Conservation (phyloP, 2,329 filamentous ascomycete species). For the Fusarium agapanthi region DNA sequence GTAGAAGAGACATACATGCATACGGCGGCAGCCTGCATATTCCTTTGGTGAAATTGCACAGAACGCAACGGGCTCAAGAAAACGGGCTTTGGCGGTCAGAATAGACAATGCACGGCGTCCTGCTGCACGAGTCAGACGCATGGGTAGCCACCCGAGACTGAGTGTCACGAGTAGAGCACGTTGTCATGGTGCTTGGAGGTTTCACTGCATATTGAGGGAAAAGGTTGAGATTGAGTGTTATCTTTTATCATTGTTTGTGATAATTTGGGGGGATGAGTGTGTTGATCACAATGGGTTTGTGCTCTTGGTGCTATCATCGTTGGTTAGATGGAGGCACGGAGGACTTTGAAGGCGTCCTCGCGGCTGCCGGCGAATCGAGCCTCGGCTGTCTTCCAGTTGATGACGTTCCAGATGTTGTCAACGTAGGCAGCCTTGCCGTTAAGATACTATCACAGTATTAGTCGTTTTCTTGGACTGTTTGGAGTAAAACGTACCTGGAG, state of each 20-base stretch:
- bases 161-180: conserved; percentile 33
- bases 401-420: conserved; percentile 79
- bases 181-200: not conserved
- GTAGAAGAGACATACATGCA: conserved; percentile 12
- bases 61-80: not conserved
- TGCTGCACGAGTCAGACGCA: conserved; percentile 23
- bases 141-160: conserved; percentile 36
- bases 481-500: conserved; percentile 65
- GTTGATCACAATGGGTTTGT: not conserved
- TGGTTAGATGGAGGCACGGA: conserved; percentile 52
- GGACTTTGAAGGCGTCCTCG: conserved; percentile 56
- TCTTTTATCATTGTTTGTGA: not conserved
- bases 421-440: conserved; percentile 81
- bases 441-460: conserved; percentile 64
- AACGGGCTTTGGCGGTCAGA: conserved; percentile 20
- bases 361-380: conserved; percentile 63
- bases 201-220: not conserved
- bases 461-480: not conserved
- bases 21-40: conserved; percentile 24
- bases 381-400: conserved; percentile 80
- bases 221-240: not conserved
- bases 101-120: not conserved
- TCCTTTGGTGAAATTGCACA: not conserved
- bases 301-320: not conserved
- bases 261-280: not conserved